Evolutionary conservation across 352 stramenopile species (phyloP).

Genomic region (Phytophthora idaei): DNA sequence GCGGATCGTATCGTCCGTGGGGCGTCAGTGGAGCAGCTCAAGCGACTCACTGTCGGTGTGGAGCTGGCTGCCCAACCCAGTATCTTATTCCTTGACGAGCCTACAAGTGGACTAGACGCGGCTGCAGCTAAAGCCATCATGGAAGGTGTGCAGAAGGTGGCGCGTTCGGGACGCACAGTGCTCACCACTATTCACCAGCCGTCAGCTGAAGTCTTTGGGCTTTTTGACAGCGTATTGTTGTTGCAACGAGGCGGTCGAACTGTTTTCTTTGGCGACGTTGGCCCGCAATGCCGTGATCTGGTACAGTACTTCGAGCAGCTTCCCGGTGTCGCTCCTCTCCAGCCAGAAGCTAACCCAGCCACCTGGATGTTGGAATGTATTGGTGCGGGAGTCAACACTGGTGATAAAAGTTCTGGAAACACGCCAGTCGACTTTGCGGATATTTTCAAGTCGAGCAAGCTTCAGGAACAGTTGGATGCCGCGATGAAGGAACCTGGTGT

Average conservation of each 20-base stretch:
- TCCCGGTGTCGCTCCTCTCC: conserved; percentile 37
- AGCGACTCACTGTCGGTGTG: conserved; percentile 55
- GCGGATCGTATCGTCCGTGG: conserved; percentile 46
- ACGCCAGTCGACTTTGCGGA: conserved; percentile 40
- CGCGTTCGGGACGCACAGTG: conserved; percentile 77
- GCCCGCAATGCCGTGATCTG: conserved; percentile 33
- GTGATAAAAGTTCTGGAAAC: conserved; percentile 13
- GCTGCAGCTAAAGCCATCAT: conserved; percentile 69
- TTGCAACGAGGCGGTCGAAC: conserved; percentile 60
- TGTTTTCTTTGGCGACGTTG: conserved; percentile 64
- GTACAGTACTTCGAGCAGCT: conserved; percentile 62
- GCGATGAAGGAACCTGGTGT: conserved; percentile 39
- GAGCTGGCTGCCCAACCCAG: conserved; percentile 54
- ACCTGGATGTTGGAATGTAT: conserved; percentile 88
- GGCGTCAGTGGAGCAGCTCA: conserved; percentile 57
- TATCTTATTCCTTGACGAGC: conserved; percentile 63
- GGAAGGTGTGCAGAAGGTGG: conserved; percentile 60
- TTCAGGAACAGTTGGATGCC: conserved; percentile 26
- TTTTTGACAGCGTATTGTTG: conserved; percentile 88
- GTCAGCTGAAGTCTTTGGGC: conserved; percentile 60
- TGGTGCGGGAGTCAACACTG: conserved; percentile 43
- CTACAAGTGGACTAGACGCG: conserved; percentile 75
- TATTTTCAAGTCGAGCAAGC: conserved; percentile 43
- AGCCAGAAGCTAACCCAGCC: conserved; percentile 52
- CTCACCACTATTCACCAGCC: conserved; percentile 56